Base-by-base conservation (phyloP, 2,329 filamentous ascomycete genomes). In the Aaosphaeria pasadenensis region DNA sequence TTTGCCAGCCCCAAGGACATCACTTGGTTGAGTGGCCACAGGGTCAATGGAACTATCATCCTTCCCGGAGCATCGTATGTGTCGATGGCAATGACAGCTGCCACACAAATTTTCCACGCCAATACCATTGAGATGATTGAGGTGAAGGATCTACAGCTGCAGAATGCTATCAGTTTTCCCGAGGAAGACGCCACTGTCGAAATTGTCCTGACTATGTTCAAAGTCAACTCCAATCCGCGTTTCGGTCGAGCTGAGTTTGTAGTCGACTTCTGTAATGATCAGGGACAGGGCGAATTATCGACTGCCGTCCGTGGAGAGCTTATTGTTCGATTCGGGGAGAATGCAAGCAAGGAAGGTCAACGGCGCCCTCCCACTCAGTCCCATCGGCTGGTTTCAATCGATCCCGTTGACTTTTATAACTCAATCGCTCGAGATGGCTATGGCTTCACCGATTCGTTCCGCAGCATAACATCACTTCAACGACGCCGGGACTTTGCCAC, bases 11-110 rank as follows among this genome's bases (percentile, higher is more conserved):
- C 31, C 11, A 43, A 30, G 11, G 9, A 64, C 11, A 35, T 53
- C 7, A 56, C 63, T 6, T 68, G 63, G 63, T 38, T 64, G 6
- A 17, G 17, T 1, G 53, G 61, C 36, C 66, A 69, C 46, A 51
- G 43, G 7, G 32, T 73, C 6, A 33, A 33, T 11, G 49, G 51
- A 9, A 48, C 45, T 0, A 50, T 58, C 1, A 9, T 56, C 5
- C 43, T 33, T 17, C 47, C 49, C 5, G 49, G 32, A 5, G 43
- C 51, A 3, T 46, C 40, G 1, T 41, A 47, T 11, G 11, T 50
- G 1, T 30, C 11, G 6, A 50, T 51, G 31, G 48, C 31, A 24
- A 24, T 24, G 17, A 24, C 17, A 24, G 17, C 17, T 24, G 17
- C 17, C 17, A 24, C 17, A 24, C 17, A 24, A 24, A 24, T 24